Evolutionary conservation across 2,329 filamentous ascomycete species (phyloP).

Genomic region (Trichoderma gracile): DNA sequence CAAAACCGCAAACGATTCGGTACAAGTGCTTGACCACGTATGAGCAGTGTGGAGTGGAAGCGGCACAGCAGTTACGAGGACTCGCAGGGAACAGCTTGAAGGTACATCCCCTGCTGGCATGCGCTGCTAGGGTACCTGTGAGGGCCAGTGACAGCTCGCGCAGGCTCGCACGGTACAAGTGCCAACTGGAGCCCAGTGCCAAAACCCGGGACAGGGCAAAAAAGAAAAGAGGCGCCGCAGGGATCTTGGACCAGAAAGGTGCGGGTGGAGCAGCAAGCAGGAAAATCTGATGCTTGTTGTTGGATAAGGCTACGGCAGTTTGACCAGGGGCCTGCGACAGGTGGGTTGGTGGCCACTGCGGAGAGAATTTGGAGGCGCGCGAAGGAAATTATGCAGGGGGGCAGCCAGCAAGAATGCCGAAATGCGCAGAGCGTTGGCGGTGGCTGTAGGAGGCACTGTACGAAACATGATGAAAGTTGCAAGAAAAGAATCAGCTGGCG

Average conservation of each 20-base stretch:
- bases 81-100: not conserved
- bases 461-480: too few species aligned
- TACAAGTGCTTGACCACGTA: not conserved
- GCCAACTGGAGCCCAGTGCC: not conserved
- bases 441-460: too few species aligned
- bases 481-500: not conserved
- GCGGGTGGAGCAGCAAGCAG: not conserved
- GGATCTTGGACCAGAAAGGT: not conserved
- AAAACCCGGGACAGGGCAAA: not conserved
- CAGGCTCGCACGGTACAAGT: not conserved
- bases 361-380: constrained; percentile 17
- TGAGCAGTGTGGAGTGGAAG: not conserved
- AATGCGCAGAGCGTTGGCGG: not conserved
- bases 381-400: constrained; percentile 28
- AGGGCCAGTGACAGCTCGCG: not conserved
- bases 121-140: not conserved
- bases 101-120: constrained; percentile 15
- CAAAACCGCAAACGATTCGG: not conserved
- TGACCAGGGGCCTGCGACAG: constrained; percentile 20
- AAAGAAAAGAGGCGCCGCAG: not conserved
- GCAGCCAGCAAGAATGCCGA: constrained; percentile 5
- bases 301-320: constrained; percentile 28
- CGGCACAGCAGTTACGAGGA: constrained; percentile 12
- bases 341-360: constrained; percentile 19
- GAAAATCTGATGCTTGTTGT: constrained; percentile 23